These are phyloP conservation scores for Raphanus sativus DNA, from an alignment of 345 rosid species.

Conservation along the genomic window DNA sequence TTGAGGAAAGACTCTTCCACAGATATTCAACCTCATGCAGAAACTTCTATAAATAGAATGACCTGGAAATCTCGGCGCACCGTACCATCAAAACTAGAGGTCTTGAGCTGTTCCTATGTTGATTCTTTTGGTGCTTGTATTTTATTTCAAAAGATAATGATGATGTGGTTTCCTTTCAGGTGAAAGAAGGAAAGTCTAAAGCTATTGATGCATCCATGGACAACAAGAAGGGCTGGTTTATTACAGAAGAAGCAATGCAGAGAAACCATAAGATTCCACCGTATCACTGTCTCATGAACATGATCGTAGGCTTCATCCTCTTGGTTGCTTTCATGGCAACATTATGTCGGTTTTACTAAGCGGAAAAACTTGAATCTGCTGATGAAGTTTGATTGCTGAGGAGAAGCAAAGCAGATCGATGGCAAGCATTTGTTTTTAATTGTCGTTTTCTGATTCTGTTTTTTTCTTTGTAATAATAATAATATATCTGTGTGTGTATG, in stretches of 20 bases:
- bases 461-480: neutral
- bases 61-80: neutral
- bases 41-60: neutral
- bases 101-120: neutral
- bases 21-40: constrained; percentile 2
- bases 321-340: neutral
- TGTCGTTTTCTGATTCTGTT: neutral
- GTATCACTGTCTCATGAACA: constrained; percentile 6
- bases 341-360: neutral
- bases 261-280: neutral
- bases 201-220: neutral
- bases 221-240: constrained; percentile 3
- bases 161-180: constrained; percentile 11
- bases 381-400: neutral
- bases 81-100: constrained; percentile 10
- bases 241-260: neutral
- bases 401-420: neutral
- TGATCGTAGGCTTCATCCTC: constrained; percentile 19
- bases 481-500: neutral
- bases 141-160: neutral
- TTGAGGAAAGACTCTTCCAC: neutral
- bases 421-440: neutral
- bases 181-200: neutral
- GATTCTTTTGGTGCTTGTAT: neutral
- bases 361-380: neutral